These are phyloP conservation scores for Vitis riparia DNA, from an alignment of 164 flowering plant species.

Conservation along the genomic window DNA sequence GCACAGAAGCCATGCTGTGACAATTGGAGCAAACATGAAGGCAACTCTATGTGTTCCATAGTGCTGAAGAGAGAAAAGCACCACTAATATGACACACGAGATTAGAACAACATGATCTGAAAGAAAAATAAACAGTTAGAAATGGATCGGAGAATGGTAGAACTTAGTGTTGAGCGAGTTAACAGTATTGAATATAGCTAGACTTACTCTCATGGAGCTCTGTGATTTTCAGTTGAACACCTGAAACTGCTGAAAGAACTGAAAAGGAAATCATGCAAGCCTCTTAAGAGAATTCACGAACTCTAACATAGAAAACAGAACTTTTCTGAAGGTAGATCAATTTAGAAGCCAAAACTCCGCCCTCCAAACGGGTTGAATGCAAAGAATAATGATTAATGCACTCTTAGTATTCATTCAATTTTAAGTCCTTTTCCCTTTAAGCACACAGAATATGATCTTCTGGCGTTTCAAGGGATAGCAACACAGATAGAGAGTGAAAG, in stretches of 20 bases:
- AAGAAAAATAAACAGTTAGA: slow-evolving; percentile 7
- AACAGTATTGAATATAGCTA: background rate
- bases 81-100: slow-evolving; percentile 58
- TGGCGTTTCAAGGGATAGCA: too few species aligned
- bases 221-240: slow-evolving; percentile 40
- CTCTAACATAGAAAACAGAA: background rate
- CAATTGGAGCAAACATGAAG: slow-evolving; percentile 73
- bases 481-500: too few species aligned
- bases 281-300: background rate
- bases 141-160: background rate
- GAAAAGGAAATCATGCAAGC: slow-evolving; percentile 23
- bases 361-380: too few species aligned
- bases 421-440: too few species aligned
- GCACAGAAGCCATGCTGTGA: slow-evolving; percentile 62
- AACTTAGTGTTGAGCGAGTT: background rate
- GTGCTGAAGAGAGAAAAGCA: slow-evolving; percentile 68
- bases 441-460: too few species aligned
- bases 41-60: slow-evolving; percentile 69
- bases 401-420: too few species aligned
- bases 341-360: too few species aligned
- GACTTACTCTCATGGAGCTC: slow-evolving; percentile 61
- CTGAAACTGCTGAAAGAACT: slow-evolving; percentile 81
- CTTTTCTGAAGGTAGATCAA: background rate
- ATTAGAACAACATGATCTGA: slow-evolving; percentile 57
- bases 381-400: too few species aligned